Conservation (phyloP, 306 rosid species). For the Citrullus amarus region DNA sequence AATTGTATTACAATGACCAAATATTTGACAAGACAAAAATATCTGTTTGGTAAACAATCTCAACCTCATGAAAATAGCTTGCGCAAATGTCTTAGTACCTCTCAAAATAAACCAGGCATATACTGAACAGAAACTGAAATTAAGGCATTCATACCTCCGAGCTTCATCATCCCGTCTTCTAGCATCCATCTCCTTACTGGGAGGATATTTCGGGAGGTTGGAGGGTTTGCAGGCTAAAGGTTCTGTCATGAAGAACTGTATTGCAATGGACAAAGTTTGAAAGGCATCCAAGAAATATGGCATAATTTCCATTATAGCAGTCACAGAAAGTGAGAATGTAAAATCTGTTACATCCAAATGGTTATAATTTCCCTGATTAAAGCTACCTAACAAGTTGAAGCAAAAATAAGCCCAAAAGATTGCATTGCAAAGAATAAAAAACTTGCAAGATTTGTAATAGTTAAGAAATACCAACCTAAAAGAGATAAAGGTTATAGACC, state of each 20-base stretch:
- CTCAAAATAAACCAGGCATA: neutral
- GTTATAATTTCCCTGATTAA: neutral
- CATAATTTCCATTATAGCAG: neutral
- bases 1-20: neutral
- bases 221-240: slow-evolving; percentile 64
- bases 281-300: slow-evolving; percentile 10
- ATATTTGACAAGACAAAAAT: neutral
- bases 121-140: slow-evolving; percentile 5
- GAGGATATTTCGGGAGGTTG: slow-evolving; percentile 61
- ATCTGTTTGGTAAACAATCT: neutral
- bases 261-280: slow-evolving; percentile 20
- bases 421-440: neutral
- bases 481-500: neutral
- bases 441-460: neutral
- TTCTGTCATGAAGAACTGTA: slow-evolving; percentile 55
- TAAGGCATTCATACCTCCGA: slow-evolving; percentile 35
- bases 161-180: slow-evolving; percentile 57
- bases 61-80: neutral
- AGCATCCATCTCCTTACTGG: slow-evolving; percentile 72
- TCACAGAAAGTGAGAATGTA: neutral
- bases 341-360: neutral
- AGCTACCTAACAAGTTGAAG: neutral
- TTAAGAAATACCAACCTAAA: neutral
- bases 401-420: neutral
- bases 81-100: neutral